These are phyloP conservation scores for Sphaerulina vaccinii DNA, from an alignment of 2,329 filamentous ascomycete species.

Conservation along the genomic window DNA sequence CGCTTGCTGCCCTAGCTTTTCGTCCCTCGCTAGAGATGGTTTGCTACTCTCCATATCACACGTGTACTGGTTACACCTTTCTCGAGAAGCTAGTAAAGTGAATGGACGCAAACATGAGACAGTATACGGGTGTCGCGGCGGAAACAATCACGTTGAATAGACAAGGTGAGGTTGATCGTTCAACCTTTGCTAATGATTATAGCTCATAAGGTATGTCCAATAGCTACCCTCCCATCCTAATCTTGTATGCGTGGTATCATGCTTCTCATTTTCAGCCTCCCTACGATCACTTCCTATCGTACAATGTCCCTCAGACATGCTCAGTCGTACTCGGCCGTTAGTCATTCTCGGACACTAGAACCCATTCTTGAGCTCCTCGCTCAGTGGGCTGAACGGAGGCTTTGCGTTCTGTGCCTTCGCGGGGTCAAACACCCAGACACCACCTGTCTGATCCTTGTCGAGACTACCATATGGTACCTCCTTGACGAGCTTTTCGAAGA, in stretches of 20 bases:
- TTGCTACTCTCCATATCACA: no score
- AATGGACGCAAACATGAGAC: no score
- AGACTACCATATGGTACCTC: conserved; percentile 45
- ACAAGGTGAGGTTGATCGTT: no score
- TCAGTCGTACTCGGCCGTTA: not conserved
- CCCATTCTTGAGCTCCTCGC: conserved; percentile 29
- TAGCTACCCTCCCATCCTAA: conserved; percentile 1
- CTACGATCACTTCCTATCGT: conserved; percentile 2
- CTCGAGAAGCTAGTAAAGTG: no score
- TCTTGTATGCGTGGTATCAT: conserved; percentile 16
- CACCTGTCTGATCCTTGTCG: conserved; percentile 66
- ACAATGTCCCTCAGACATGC: not conserved
- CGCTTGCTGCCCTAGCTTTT: no score
- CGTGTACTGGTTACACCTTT: no score
- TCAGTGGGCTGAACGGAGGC: conserved; percentile 33
- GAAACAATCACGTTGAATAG: no score
- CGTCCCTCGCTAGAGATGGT: no score
- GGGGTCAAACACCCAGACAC: conserved; percentile 67
- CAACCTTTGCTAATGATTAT: not conserved
- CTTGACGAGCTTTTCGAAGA: conserved; percentile 50
- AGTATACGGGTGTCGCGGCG: no score
- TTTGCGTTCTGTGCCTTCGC: conserved; percentile 45
- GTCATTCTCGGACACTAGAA: conserved; percentile 19
- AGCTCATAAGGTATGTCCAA: not conserved
- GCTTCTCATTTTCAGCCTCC: conserved; percentile 1